Conservation (phyloP, 1,284 basidiomycete species). For the Peniophora sp. region DNA sequence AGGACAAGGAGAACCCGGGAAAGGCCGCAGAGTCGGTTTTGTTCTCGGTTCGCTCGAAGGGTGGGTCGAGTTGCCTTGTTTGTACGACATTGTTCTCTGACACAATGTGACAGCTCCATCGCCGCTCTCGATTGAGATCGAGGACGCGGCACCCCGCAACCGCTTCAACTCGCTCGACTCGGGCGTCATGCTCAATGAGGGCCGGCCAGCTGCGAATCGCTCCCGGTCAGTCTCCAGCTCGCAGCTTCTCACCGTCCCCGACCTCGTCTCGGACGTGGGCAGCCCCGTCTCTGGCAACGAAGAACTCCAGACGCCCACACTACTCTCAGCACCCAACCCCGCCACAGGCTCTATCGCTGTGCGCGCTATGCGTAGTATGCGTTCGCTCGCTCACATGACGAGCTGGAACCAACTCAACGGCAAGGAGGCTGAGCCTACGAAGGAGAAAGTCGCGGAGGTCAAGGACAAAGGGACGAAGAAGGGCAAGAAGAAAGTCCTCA, state of each 20-base stretch:
- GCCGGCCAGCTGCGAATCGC: slow-evolving; percentile 11
- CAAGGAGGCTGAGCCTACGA: slow-evolving; percentile 25
- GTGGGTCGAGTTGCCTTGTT: slow-evolving; percentile 24
- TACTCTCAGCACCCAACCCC: slow-evolving; percentile 16
- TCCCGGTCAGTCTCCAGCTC: slow-evolving; percentile 10
- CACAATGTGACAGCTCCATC: slow-evolving; percentile 32
- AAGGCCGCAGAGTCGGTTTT: not conserved
- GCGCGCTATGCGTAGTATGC: slow-evolving; percentile 67
- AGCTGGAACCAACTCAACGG: slow-evolving; percentile 58
- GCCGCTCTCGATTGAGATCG: slow-evolving; percentile 23
- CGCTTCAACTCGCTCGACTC: slow-evolving; percentile 64
- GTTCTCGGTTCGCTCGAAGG: slow-evolving; percentile 30
- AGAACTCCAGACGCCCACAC: slow-evolving; percentile 10
- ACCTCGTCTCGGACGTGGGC: slow-evolving; percentile 1
- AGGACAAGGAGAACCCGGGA: slow-evolving; percentile 32
- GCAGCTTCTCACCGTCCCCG: slow-evolving; percentile 14
- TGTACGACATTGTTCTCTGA: not conserved
- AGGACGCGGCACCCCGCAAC: slow-evolving; percentile 24
- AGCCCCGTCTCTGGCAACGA: not conserved
- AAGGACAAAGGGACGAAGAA: slow-evolving; percentile 23
- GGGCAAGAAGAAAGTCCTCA: slow-evolving; percentile 23
- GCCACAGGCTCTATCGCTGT: slow-evolving; percentile 59
- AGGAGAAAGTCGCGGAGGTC: slow-evolving; percentile 15
- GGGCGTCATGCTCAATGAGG: slow-evolving; percentile 35
- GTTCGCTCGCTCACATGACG: slow-evolving; percentile 61